Base-by-base conservation (phyloP, 2,329 filamentous ascomycete species). In the Colletotrichum sp. region DNA sequence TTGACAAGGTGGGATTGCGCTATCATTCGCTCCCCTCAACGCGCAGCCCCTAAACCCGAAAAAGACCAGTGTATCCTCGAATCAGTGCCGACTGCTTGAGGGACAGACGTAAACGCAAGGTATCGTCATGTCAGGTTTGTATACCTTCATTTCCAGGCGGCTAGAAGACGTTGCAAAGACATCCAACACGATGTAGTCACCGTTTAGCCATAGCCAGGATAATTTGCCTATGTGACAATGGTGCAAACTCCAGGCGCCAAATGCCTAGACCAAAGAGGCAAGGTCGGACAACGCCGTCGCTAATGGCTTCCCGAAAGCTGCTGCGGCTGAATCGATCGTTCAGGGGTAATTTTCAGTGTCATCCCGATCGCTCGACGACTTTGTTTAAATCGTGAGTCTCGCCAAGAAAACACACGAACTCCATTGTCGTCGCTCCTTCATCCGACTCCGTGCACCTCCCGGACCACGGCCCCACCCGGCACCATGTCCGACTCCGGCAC, bases 271-370 rank as follows among this genome's bases (percentile, higher is more conserved):
- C 43, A 69, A 75, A 39, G 7, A 26, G 73, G 43, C 21, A 75
- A 59, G 70, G 70, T 60, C 52, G 16, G 7, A 4, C 21, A 48
- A 1, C 4, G 21, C 61, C 70, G 59, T 75, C 64, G 70, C 70
- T 71, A 65, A 73, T 43, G 43, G 16, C 70, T 67, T 39, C 63
- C 73, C 34, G 36, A 73, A 68, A 71, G 63, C 48, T 61, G 55
- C 39, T 75, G 73, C 73, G 73, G 73, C 73, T 75, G 73, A 75
- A 43, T 34, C 21, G 7, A 43, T 43, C 43, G 8, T 26, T 43
- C 70, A 73, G 64, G 73, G 73, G 70, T 64, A 67, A n/a, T 18
- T 48, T 12, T 12, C 28, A 6, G 16, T 8, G 34, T 21, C 26
- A 68, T 4, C n/a, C n/a, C 43, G 6, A 52, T 7, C 0, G 43